Conservation (phyloP, 225 moss, liverwort and hornwort genomes). For the Physcomitrellopsis africana region DNA sequence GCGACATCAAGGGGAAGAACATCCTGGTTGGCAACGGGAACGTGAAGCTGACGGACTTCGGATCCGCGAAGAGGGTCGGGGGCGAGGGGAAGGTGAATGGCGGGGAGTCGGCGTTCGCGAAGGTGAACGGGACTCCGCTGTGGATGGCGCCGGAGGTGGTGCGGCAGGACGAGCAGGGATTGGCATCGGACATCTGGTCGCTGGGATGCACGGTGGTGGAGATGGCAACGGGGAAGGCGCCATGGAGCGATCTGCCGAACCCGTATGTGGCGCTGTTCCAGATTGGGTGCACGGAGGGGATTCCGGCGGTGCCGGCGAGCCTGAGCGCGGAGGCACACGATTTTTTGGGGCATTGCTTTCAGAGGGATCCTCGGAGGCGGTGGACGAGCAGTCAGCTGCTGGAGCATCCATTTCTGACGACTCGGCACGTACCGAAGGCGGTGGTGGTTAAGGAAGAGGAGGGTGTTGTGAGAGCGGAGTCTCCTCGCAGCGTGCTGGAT, state of each 20-base stretch:
- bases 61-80: constrained; percentile 61
- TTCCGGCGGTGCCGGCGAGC: constrained; percentile 53
- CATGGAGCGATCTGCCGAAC: constrained; percentile 60
- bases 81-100: background rate
- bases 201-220: constrained; percentile 73
- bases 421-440: constrained; percentile 15
- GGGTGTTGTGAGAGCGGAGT: too few species aligned
- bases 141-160: constrained; percentile 80
- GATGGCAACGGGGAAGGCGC: constrained; percentile 72
- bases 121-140: constrained; percentile 61
- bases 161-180: constrained; percentile 55
- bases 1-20: constrained; percentile 91
- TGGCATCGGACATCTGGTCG: constrained; percentile 70
- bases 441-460: background rate
- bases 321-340: constrained; percentile 63
- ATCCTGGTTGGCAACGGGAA: constrained; percentile 73
- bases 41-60: constrained; percentile 89
- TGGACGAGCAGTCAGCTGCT: constrained; percentile 69
- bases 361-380: constrained; percentile 63
- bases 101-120: constrained; percentile 6
- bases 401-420: constrained; percentile 66
- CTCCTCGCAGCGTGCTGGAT: constrained; percentile 26
- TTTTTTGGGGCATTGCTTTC: constrained; percentile 67
- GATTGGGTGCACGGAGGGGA: constrained; percentile 64
- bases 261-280: constrained; percentile 63